phyloP scores from a whole-genome alignment of 192 early-diverging fungal species.

The Geranomyces variabilis region DNA sequence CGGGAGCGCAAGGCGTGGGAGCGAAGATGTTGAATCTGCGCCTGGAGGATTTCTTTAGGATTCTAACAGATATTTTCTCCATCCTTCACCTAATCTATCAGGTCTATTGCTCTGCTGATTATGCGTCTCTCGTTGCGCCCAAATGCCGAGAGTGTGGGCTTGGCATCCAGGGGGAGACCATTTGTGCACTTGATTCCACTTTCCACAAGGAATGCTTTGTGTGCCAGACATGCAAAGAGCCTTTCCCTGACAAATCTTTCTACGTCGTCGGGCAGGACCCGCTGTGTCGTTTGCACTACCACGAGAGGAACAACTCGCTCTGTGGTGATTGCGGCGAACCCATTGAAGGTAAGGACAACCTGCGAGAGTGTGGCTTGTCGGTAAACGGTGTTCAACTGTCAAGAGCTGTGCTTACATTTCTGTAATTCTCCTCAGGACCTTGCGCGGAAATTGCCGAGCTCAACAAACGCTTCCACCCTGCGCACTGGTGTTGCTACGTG shows the following conservation, averaged over 20 bases:
- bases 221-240: slow-evolving; percentile 68
- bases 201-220: slow-evolving; percentile 77
- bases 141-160: slow-evolving; percentile 66
- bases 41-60: no score
- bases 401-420: not conserved
- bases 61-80: not conserved
- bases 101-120: slow-evolving; percentile 73
- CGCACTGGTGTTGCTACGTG: slow-evolving; percentile 74
- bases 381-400: not conserved
- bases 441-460: slow-evolving; percentile 84
- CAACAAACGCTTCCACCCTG: slow-evolving; percentile 82
- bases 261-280: slow-evolving; percentile 87
- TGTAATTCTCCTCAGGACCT: slow-evolving; percentile 50
- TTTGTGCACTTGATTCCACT: slow-evolving; percentile 72
- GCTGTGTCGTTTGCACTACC: slow-evolving; percentile 85
- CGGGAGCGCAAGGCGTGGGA: not conserved
- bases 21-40: not conserved
- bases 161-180: slow-evolving; percentile 71
- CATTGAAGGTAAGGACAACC: slow-evolving; percentile 75
- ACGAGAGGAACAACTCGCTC: slow-evolving; percentile 82
- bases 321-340: slow-evolving; percentile 78
- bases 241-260: slow-evolving; percentile 81
- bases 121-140: slow-evolving; percentile 65
- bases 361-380: not conserved
- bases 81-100: slow-evolving; percentile 11